Base-by-base conservation (phyloP, 768 basidiomycete species). In the Auriscalpium microsporum region DNA sequence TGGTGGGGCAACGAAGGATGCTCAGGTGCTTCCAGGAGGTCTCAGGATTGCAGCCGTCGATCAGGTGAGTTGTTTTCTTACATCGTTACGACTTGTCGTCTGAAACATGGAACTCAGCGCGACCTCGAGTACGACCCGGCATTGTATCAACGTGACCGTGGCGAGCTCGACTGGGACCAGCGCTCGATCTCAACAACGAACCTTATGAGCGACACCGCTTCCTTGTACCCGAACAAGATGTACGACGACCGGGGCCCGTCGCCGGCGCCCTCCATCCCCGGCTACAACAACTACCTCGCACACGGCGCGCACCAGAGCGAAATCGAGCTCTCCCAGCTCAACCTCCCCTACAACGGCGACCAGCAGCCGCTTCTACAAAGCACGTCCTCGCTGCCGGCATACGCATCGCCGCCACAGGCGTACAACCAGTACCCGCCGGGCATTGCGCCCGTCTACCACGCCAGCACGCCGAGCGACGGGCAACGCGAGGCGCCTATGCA, bases 141-240 rank as follows among this genome's bases (percentile, higher is more conserved):
- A 8, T 69, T 88, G 17, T 93, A 92, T 63, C 79, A 77, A 61
- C 82, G 88, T 14, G 90, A 93, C 65, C 77, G 87, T 57, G 90
- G 89, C 52, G 90, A 95, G 68, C 66, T 84, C 48, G 91, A 94
- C 63, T 95, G 90, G 91, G 94, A 96, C 62, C 76, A 78, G 46
- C 82, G 84, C 8, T 92, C 90, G 0, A 75, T 92, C 60, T 77
- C 83, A 7, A 84, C 84, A 10, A 75, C 78, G 0, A 77, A 74
- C 28, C 63, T 84, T 48, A 72, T 86, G 47, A 68, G 64, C 37
- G 78, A 79, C 52, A 70, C 71, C 19, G 66, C 71, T 1, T 74
- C 77, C 5, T 58, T 75, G 5, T 68, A 75, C n/a, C 69, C 71
- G 16, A 65, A 72, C 45, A 77, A 75, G 48, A 73, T 72, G 57